Percentiles rank a stretch among this genome's conserved stretches.
phyloP scores from a whole-genome alignment of 148 eudicot species.

The Arbutus unedo region DNA sequence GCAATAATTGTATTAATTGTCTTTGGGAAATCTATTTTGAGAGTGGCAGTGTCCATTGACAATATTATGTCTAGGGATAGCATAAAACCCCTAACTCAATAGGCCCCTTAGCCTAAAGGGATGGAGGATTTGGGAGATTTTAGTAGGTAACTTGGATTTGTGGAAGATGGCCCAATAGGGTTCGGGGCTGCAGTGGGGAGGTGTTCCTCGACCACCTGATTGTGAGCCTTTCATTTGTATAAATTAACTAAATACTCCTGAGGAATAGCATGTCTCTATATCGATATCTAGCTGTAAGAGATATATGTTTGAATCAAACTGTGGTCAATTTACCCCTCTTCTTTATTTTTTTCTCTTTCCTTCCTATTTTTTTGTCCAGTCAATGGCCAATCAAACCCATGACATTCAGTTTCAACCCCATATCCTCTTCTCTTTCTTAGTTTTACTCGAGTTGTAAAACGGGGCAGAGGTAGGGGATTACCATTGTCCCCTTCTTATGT shows the following conservation, averaged over 20 bases:
- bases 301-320: background rate
- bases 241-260: background rate
- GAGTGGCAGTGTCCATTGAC: background rate
- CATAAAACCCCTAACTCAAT: background rate
- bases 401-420: background rate
- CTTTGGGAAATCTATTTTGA: no score
- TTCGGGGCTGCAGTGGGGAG: background rate
- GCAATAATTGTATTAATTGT: background rate
- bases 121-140: background rate
- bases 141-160: background rate
- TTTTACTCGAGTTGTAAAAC: background rate
- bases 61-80: background rate
- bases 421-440: background rate
- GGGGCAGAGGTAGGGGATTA: background rate
- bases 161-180: background rate
- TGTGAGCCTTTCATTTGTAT: background rate
- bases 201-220: background rate
- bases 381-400: background rate
- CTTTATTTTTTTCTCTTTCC: background rate
- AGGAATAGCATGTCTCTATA: background rate
- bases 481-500: background rate
- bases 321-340: background rate
- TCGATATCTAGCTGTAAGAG: background rate
- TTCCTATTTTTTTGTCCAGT: background rate
- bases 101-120: background rate